Conservation (phyloP, 345 rosid species). For the Lepidium didymum region DNA sequence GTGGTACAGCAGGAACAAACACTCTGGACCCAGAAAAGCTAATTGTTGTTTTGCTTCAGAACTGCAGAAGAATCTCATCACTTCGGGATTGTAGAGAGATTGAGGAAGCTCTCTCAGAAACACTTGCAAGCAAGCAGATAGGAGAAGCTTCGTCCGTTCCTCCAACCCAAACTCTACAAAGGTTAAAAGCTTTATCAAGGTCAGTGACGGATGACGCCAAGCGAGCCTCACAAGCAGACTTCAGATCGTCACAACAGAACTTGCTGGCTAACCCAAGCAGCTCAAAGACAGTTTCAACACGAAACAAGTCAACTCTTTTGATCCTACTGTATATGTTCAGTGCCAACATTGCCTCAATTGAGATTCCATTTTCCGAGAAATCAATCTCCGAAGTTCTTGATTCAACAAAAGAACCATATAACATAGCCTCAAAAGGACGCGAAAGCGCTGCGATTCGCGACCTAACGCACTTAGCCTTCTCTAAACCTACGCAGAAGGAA, state of each 20-base stretch:
- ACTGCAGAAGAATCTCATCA: constrained; percentile 54
- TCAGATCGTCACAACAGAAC: constrained; percentile 88
- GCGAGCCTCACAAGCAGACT: constrained; percentile 62
- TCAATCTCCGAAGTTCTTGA: constrained; percentile 45
- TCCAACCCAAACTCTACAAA: constrained; percentile 72
- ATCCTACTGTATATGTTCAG: constrained; percentile 68
- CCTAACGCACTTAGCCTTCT: constrained; percentile 52
- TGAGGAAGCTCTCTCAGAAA: constrained; percentile 68
- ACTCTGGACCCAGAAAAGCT: constrained; percentile 43
- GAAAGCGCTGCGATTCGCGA: constrained; percentile 68
- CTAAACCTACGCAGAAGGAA: constrained; percentile 46
- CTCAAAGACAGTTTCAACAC: constrained; percentile 61
- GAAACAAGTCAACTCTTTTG: constrained; percentile 46
- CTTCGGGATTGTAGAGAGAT: constrained; percentile 41
- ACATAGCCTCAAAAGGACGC: constrained; percentile 64
- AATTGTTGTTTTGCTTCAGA: constrained; percentile 54
- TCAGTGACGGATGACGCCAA: constrained; percentile 54
- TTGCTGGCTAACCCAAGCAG: constrained; percentile 66
- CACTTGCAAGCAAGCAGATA: constrained; percentile 83
- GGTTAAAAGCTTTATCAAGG: constrained; percentile 53
- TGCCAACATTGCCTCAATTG: constrained; percentile 68
- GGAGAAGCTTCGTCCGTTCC: constrained; percentile 59
- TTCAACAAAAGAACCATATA: constrained; percentile 72
- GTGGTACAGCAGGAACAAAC: constrained; percentile 71
- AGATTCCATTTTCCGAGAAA: constrained; percentile 54